Conservation (phyloP, 2,329 filamentous ascomycete species). For the Polychaeton citri region DNA sequence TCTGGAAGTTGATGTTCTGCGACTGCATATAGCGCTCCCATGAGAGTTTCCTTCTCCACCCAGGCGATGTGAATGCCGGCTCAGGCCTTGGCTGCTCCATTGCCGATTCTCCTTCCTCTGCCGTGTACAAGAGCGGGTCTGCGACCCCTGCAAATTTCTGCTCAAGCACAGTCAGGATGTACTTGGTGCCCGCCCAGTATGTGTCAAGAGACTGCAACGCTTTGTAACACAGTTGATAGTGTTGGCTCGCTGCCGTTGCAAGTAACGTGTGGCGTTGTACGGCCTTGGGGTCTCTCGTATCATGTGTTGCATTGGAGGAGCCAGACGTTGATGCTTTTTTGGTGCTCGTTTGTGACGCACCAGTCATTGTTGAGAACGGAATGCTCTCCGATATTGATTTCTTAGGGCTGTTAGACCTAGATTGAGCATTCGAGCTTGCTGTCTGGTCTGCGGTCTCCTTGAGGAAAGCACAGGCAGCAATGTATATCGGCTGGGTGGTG, state of each 20-base stretch:
- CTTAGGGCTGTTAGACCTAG: slow-evolving; percentile 33
- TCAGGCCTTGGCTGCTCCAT: slow-evolving; percentile 38
- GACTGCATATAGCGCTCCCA: slow-evolving; percentile 16
- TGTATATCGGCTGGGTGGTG: slow-evolving; percentile 78
- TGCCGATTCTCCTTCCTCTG: slow-evolving; percentile 65
- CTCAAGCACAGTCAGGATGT: slow-evolving; percentile 74
- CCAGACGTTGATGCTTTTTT: neutral
- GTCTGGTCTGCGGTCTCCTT: slow-evolving; percentile 66
- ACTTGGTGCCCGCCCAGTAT: slow-evolving; percentile 78
- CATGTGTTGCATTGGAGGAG: neutral
- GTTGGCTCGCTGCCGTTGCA: slow-evolving; percentile 69
- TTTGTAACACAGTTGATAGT: slow-evolving; percentile 78
- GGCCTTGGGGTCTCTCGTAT: too few species aligned
- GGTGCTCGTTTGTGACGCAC: neutral
- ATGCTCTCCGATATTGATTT: neutral
- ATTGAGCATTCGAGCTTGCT: slow-evolving; percentile 48
- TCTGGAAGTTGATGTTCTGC: slow-evolving; percentile 2
- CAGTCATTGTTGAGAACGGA: neutral
- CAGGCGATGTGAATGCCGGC: slow-evolving; percentile 36
- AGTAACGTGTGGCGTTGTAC: slow-evolving; percentile 55
- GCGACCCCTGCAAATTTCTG: slow-evolving; percentile 80
- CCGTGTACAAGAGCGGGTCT: slow-evolving; percentile 53
- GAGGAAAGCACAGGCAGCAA: slow-evolving; percentile 77
- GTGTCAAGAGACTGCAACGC: slow-evolving; percentile 66
- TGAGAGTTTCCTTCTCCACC: slow-evolving; percentile 35